Conservation (phyloP, 306 rosid species). For the Rubus idaeus region DNA sequence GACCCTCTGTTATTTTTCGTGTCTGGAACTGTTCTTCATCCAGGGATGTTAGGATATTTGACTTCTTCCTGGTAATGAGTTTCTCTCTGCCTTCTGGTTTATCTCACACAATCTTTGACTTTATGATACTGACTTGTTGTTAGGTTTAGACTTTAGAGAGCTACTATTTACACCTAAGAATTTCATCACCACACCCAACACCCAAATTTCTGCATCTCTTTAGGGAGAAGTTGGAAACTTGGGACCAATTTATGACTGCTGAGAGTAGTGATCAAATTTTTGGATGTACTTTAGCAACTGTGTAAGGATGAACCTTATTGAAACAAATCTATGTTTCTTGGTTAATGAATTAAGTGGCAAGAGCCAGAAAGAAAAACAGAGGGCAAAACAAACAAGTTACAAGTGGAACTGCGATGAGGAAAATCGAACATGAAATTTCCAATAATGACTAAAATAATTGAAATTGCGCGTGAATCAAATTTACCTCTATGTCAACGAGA, state of each 20-base stretch:
- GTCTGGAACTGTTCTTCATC: constrained; percentile 20
- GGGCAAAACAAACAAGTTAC: constrained; percentile 1
- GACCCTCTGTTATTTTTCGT: constrained; percentile 20
- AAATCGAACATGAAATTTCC: not conserved
- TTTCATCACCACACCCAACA: not conserved
- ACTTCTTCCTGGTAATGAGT: constrained; percentile 22
- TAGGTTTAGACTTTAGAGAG: not conserved
- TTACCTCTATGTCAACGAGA: not conserved
- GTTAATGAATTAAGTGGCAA: not conserved
- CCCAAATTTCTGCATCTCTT: not conserved
- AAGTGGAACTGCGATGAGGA: constrained; percentile 1
- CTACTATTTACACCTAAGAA: not conserved
- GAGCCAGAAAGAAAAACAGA: not conserved
- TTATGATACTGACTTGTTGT: not conserved
- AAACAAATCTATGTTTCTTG: not conserved
- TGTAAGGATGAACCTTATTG: not conserved
- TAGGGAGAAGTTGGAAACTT: not conserved
- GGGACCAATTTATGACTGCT: not conserved
- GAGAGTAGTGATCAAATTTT: not conserved
- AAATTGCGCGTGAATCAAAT: not conserved
- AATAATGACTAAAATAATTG: not conserved
- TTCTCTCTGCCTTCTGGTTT: constrained; percentile 24
- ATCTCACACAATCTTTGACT: not conserved
- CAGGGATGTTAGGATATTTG: constrained; percentile 13
- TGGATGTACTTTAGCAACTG: not conserved